phyloP scores from a whole-genome alignment of 2,329 filamentous ascomycete species.

The Penicillium frequentans region DNA sequence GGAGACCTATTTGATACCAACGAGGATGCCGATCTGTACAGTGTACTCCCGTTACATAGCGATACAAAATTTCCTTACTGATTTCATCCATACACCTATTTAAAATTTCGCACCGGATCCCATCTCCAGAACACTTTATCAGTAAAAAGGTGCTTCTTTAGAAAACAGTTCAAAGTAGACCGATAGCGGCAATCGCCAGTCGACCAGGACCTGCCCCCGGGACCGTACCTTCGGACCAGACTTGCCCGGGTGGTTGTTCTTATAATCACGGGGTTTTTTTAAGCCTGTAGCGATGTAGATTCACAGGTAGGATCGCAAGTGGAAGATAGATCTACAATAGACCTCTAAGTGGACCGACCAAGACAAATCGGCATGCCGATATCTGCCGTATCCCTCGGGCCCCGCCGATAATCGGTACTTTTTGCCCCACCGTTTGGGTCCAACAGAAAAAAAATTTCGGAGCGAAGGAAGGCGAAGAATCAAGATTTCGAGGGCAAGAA shows the following conservation, averaged over 20 bases:
- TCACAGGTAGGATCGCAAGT: background rate
- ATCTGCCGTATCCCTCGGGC: slow-evolving; percentile 8
- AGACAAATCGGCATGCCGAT: slow-evolving; percentile 21
- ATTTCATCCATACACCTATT: background rate
- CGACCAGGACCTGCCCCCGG: too few relatives aligned
- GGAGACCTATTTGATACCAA: background rate
- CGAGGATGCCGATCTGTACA: background rate
- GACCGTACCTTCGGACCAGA: too few relatives aligned
- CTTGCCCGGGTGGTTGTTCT: too few relatives aligned
- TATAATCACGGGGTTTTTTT: too few relatives aligned
- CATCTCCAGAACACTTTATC: background rate
- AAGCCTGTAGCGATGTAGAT: too few relatives aligned
- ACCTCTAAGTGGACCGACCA: background rate
- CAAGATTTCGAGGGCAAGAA: slow-evolving; percentile 7
- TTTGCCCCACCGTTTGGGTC: slow-evolving; percentile 16
- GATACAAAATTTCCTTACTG: background rate
- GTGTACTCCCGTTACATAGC: background rate
- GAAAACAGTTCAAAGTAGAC: too few relatives aligned
- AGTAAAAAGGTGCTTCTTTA: too few relatives aligned
- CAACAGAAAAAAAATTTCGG: slow-evolving; percentile 8
- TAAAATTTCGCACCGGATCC: background rate
- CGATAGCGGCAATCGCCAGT: too few relatives aligned
- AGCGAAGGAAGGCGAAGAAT: too few relatives aligned
- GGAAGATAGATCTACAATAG: background rate
- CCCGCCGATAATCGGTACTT: slow-evolving; percentile 14